Percentiles rank a stretch among this genome's conserved stretches.
phyloP scores from a whole-genome alignment of 2,329 filamentous ascomycete species.

The Colletotrichum tamarilloi region DNA sequence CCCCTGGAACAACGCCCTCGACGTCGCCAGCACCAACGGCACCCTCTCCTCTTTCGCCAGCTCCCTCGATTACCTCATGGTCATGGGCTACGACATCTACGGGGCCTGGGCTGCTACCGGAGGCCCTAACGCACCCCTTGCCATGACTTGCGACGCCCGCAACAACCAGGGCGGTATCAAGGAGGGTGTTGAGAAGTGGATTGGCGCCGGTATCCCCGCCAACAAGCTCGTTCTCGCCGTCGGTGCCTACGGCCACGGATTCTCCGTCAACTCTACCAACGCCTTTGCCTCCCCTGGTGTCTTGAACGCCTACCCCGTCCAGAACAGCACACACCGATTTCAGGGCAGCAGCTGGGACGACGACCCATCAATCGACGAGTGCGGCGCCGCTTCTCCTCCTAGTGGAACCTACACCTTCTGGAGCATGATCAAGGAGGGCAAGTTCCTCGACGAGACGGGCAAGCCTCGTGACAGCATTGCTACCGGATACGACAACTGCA shows the following conservation, averaged over 20 bases:
- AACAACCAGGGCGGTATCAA: slow-evolving; percentile 34
- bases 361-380: slow-evolving; percentile 29
- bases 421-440: slow-evolving; percentile 26
- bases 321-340: slow-evolving; percentile 33
- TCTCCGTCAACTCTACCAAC: slow-evolving; percentile 32
- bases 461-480: slow-evolving; percentile 22
- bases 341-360: slow-evolving; percentile 35
- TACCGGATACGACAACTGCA: slow-evolving; percentile 28
- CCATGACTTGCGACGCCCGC: slow-evolving; percentile 19
- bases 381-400: slow-evolving; percentile 24
- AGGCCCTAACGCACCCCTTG: slow-evolving; percentile 28
- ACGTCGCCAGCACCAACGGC: slow-evolving; percentile 10
- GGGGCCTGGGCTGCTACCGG: slow-evolving; percentile 28
- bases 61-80: slow-evolving; percentile 30
- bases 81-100: slow-evolving; percentile 34
- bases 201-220: slow-evolving; percentile 23
- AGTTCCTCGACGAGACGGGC: slow-evolving; percentile 27
- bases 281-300: slow-evolving; percentile 20
- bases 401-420: slow-evolving; percentile 30
- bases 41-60: slow-evolving; percentile 18
- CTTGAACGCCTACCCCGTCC: slow-evolving; percentile 27
- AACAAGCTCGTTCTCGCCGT: slow-evolving; percentile 31
- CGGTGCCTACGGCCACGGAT: slow-evolving; percentile 31
- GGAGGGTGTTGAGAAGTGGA: slow-evolving; percentile 31
- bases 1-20: slow-evolving; percentile 25